A percentile compares a stretch with the other conserved stretches of the same genome.
These are phyloP conservation scores for Silene latifolia DNA, from an alignment of 148 eudicot species.

Conservation along the genomic window DNA sequence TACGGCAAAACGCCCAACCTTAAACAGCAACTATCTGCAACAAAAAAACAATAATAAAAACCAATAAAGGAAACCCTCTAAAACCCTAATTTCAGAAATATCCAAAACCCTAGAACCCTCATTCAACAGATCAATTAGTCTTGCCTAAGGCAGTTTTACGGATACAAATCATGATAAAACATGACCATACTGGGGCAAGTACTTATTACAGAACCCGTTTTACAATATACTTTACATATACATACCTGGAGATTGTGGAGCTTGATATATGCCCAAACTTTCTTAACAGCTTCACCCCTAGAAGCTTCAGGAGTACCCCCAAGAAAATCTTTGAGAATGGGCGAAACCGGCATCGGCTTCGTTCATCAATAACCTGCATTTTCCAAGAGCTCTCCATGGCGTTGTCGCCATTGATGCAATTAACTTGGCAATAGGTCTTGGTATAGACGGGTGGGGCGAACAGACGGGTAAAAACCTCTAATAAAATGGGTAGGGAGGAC, in stretches of 20 bases:
- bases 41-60: background rate
- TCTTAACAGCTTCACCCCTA: conserved; percentile 46
- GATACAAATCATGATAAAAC: too few species aligned
- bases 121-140: too few species aligned
- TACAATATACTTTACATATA: too few species aligned
- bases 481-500: too few species aligned
- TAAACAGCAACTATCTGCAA: background rate
- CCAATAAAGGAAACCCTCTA: too few species aligned
- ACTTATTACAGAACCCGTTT: too few species aligned
- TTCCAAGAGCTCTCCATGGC: conserved; percentile 33
- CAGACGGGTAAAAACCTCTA: too few species aligned
- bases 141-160: too few species aligned
- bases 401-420: conserved; percentile 22
- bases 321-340: conserved; percentile 40
- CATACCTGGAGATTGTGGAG: conserved; percentile 57
- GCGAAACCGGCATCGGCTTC: conserved; percentile 40
- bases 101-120: conserved; percentile 11
- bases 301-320: conserved; percentile 48
- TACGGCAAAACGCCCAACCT: too few species aligned
- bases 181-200: too few species aligned
- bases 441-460: too few species aligned
- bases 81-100: conserved; percentile 2
- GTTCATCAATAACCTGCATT: conserved; percentile 38
- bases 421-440: too few species aligned
- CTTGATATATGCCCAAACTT: conserved; percentile 54